Conservation (phyloP, 2,329 filamentous ascomycete genomes). For the Rhinocladiella mackenziei region DNA sequence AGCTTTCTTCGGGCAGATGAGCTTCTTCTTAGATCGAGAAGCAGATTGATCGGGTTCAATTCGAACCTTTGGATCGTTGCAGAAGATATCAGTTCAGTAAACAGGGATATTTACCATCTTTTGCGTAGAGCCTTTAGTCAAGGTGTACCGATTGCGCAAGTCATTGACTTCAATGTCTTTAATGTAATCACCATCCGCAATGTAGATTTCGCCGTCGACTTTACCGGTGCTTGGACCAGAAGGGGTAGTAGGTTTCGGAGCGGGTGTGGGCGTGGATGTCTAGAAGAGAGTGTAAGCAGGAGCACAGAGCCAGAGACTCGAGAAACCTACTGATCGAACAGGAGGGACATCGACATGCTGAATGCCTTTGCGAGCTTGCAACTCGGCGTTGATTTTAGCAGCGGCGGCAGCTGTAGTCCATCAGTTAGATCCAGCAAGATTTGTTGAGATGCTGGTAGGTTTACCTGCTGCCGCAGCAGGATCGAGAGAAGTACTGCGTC, state of each 20-base stretch:
- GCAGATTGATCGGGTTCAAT: not conserved
- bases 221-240: slow-evolving; percentile 50
- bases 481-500: slow-evolving; percentile 54
- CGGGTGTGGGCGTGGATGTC: slow-evolving; percentile 19
- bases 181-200: slow-evolving; percentile 95
- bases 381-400: slow-evolving; percentile 76
- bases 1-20: not conserved
- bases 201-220: slow-evolving; percentile 84
- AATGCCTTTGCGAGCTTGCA: slow-evolving; percentile 81
- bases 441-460: not conserved
- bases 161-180: slow-evolving; percentile 99
- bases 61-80: not conserved
- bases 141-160: slow-evolving; percentile 88
- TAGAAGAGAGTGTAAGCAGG: slow-evolving; percentile 1
- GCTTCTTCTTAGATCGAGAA: not conserved
- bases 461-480: slow-evolving; percentile 74
- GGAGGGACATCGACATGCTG: slow-evolving; percentile 88
- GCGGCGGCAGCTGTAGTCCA: slow-evolving; percentile 70
- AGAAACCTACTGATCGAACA: slow-evolving; percentile 56
- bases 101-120: slow-evolving; percentile 91
- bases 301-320: not conserved
- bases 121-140: slow-evolving; percentile 95
- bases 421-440: slow-evolving; percentile 9
- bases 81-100: slow-evolving; percentile 1
- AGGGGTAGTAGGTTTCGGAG: slow-evolving; percentile 52